Percentiles rank a stretch among this genome's conserved stretches.
Evolutionary conservation across 1,284 basidiomycete genomes (phyloP).

Genomic region (Boletellus deceptivus): DNA sequence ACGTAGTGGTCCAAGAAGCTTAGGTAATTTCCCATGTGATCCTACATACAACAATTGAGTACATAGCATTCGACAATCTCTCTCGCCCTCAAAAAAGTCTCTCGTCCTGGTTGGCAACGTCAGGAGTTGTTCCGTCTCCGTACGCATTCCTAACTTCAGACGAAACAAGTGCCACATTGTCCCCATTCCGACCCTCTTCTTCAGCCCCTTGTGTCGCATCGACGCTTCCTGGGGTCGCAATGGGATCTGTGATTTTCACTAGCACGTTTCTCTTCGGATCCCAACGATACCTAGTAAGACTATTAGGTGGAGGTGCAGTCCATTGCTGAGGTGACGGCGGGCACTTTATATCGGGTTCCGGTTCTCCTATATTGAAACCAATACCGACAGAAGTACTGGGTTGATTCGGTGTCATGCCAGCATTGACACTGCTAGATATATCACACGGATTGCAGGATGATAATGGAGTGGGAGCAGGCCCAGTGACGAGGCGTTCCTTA

Average conservation of each 20-base stretch:
- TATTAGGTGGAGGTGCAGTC: neutral
- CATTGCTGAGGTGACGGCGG: neutral
- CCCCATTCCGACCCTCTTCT: conserved; percentile 3
- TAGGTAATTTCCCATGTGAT: conserved; percentile 2
- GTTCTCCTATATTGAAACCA: neutral
- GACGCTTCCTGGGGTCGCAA: neutral
- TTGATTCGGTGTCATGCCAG: neutral
- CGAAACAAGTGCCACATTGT: conserved; percentile 19
- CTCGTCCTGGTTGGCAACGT: neutral
- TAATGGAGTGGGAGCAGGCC: neutral
- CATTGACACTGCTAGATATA: neutral
- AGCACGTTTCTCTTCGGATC: conserved; percentile 1
- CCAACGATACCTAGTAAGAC: conserved; percentile 15
- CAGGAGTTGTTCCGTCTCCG: conserved; percentile 7
- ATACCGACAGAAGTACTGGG: neutral
- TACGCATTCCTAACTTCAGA: conserved; percentile 10
- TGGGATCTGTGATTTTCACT: neutral
- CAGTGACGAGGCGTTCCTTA: neutral
- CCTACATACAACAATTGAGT: neutral
- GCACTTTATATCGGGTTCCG: conserved; percentile 1
- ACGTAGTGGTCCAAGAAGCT: conserved; percentile 1
- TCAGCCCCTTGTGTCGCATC: neutral
- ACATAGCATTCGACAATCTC: neutral
- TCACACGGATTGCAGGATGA: neutral
- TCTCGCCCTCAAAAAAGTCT: neutral